These are phyloP conservation scores for Nigrospora sphaerica DNA, from an alignment of 2,329 filamentous ascomycete genomes.

Conservation along the genomic window DNA sequence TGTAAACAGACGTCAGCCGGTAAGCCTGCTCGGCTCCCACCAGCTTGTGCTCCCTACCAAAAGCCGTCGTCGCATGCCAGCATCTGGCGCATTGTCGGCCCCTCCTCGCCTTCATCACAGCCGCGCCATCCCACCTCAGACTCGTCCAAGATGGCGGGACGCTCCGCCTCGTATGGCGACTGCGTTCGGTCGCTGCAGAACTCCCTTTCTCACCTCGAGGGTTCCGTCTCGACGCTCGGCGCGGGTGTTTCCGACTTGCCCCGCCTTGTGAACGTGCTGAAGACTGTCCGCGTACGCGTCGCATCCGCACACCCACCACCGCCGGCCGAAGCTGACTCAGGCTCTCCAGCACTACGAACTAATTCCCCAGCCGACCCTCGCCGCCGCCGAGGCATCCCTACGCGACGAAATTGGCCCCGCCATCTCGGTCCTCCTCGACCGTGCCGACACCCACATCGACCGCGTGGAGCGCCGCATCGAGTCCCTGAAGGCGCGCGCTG, in stretches of 20 bases:
- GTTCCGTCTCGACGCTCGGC: conserved; percentile 50
- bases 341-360: conserved; percentile 75
- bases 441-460: conserved; percentile 77
- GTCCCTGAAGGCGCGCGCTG: conserved; percentile 72
- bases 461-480: conserved; percentile 78
- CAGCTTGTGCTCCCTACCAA: not conserved
- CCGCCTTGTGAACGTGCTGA: conserved; percentile 46
- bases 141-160: not conserved
- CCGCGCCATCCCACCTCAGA: not conserved
- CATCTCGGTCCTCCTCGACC: conserved; percentile 68
- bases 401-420: conserved; percentile 87
- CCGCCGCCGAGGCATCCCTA: conserved; percentile 74
- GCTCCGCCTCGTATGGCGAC: conserved; percentile 37
- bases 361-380: conserved; percentile 76
- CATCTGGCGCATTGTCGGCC: not conserved
- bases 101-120: not conserved
- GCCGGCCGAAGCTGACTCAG: not conserved
- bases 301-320: not conserved
- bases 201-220: conserved; percentile 54
- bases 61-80: too few relatives aligned
- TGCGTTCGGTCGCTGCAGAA: conserved; percentile 53
- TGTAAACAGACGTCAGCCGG: not conserved
- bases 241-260: conserved; percentile 52
- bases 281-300: conserved; percentile 45
- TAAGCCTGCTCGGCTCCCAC: not conserved